Percentiles rank a stretch among this genome's conserved stretches.
Conservation (phyloP, 257 asterid species). For the Solanum pinnatisectum region DNA sequence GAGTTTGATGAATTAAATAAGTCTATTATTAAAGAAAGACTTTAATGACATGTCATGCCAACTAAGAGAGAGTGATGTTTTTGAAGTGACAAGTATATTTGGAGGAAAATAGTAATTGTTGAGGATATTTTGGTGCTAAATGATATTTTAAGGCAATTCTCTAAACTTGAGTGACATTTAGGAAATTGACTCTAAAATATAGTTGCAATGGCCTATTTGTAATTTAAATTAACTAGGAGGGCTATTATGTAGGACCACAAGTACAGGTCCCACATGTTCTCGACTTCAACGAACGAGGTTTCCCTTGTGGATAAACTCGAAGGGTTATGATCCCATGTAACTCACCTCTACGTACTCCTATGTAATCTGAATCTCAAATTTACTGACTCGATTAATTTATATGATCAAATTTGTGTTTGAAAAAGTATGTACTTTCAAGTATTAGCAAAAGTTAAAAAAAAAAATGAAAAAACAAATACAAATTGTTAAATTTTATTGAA, state of each 20-base stretch:
- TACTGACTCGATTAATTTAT: not conserved
- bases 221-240: not conserved
- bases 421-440: too few relatives aligned
- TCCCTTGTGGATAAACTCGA: constrained; percentile 8
- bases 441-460: not conserved
- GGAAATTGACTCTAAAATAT: too few relatives aligned
- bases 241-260: not conserved
- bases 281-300: not conserved
- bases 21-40: too few relatives aligned
- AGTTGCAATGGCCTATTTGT: not conserved
- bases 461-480: too few relatives aligned
- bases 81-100: too few relatives aligned
- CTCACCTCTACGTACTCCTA: not conserved
- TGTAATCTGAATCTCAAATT: not conserved
- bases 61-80: too few relatives aligned
- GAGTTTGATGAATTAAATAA: too few relatives aligned
- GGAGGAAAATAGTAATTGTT: too few relatives aligned
- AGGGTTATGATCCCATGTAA: not conserved
- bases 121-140: too few relatives aligned
- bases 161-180: too few relatives aligned
- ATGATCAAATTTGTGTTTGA: not conserved
- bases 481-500: not conserved
- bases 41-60: too few relatives aligned
- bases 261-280: constrained; percentile 3
- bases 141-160: too few relatives aligned